Evolutionary conservation across 306 rosid species (phyloP).

Genomic region (Phaseolus lunatus): DNA sequence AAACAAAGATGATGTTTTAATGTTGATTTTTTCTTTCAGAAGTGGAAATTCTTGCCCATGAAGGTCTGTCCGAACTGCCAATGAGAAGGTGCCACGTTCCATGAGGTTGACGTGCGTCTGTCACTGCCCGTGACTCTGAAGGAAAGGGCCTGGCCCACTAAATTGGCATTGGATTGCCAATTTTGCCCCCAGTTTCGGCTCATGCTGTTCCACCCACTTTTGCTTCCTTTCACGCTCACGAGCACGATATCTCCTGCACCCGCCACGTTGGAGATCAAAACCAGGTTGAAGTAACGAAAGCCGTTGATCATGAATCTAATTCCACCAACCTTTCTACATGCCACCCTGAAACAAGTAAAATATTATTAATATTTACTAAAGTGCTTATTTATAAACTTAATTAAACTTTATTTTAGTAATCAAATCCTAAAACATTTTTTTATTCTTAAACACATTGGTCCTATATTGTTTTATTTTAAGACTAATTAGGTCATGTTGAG

Average conservation of each 20-base stretch:
- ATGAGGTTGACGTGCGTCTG: constrained; percentile 69
- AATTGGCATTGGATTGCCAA: constrained; percentile 81
- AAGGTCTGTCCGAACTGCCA: constrained; percentile 88
- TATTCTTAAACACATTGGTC: no score
- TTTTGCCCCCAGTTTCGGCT: constrained; percentile 92
- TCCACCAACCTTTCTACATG: constrained; percentile 75
- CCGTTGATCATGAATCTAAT: constrained; percentile 81
- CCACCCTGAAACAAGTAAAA: constrained; percentile 50
- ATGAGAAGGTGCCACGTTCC: constrained; percentile 72
- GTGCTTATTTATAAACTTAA: no score
- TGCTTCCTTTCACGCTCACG: constrained; percentile 70
- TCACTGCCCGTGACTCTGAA: constrained; percentile 81
- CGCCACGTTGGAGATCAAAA: constrained; percentile 77
- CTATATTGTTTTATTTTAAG: no score
- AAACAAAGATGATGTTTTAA: not conserved
- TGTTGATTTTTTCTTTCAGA: constrained; percentile 21
- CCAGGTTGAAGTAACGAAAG: constrained; percentile 83
- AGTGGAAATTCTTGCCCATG: constrained; percentile 79
- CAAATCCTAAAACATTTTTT: no score
- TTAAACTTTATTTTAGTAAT: no score
- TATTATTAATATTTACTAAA: not conserved
- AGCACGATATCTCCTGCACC: constrained; percentile 86
- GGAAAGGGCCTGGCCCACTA: constrained; percentile 77
- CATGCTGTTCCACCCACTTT: constrained; percentile 67
- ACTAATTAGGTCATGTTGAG: no score